A percentile compares a stretch with the other conserved stretches of the same genome.
These are phyloP conservation scores for Microsporum audouinii DNA, from an alignment of 2,329 filamentous ascomycete genomes.

Conservation along the genomic window DNA sequence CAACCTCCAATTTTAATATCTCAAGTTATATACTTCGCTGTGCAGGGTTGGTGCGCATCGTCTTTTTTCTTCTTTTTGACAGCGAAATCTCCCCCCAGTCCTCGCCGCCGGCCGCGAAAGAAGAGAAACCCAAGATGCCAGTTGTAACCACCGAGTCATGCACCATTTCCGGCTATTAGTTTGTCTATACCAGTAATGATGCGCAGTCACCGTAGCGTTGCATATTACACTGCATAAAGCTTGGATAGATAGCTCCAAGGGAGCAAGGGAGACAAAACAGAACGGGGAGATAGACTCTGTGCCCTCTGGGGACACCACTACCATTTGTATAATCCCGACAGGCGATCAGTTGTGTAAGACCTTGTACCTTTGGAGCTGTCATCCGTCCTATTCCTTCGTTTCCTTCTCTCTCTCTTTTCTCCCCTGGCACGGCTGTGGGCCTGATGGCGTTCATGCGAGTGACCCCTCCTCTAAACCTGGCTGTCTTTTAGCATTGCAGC, in stretches of 20 bases:
- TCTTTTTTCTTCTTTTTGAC: neutral
- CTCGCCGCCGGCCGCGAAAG: neutral
- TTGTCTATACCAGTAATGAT: neutral
- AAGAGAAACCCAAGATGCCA: neutral
- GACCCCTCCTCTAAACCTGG: neutral
- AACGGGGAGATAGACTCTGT: neutral
- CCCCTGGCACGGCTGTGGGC: neutral
- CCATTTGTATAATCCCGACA: neutral
- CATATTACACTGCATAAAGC: constrained; percentile 8
- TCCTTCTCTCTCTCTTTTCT: neutral
- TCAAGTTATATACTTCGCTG: neutral
- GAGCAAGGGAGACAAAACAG: neutral
- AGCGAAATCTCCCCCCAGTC: neutral
- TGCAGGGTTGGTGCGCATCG: neutral
- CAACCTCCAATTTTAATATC: neutral
- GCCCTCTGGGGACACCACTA: neutral
- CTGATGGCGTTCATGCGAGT: neutral
- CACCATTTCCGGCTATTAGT: neutral
- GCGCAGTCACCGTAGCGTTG: constrained; percentile 4
- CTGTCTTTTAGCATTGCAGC: neutral
- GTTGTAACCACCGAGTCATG: neutral
- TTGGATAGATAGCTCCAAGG: neutral
- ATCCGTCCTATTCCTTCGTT: neutral
- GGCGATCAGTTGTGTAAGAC: neutral
- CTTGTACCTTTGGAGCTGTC: neutral